phyloP scores from a whole-genome alignment of 2,329 filamentous ascomycete species.

The Verruconis gallopava region DNA sequence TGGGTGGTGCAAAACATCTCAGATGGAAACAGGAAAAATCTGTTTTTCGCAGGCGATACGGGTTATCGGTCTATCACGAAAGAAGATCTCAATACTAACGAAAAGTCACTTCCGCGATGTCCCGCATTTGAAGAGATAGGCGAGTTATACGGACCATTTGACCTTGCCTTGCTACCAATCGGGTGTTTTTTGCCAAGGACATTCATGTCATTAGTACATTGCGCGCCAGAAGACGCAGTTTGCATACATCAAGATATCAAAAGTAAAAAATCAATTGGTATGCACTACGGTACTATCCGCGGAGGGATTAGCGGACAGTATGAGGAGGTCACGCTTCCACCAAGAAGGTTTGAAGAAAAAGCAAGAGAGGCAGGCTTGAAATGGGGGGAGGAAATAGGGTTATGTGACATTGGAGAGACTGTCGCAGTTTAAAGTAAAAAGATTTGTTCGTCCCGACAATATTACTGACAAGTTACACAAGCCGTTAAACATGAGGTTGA shows the following conservation, averaged over 20 bases:
- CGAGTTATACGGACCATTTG: conserved; percentile 33
- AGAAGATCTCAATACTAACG: conserved; percentile 17
- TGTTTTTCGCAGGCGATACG: conserved; percentile 39
- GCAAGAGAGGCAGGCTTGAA: conserved; percentile 30
- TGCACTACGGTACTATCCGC: conserved; percentile 39
- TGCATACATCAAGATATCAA: conserved; percentile 34
- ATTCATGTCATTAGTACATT: conserved; percentile 33
- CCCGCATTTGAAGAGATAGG: conserved; percentile 31
- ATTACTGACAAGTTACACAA: too few species aligned
- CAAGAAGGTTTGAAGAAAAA: conserved; percentile 30
- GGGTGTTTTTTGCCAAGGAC: conserved; percentile 34
- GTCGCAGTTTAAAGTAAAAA: conserved; percentile 28
- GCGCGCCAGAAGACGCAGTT: conserved; percentile 34
- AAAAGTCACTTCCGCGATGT: conserved; percentile 28
- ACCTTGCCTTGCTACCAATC: conserved; percentile 36
- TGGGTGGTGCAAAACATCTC: conserved; percentile 27
- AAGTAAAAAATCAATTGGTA: conserved; percentile 36
- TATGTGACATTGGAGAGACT: conserved; percentile 36
- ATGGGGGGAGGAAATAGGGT: conserved; percentile 24
- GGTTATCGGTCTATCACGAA: conserved; percentile 30
- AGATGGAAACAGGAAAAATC: conserved; percentile 11
- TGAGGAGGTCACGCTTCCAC: conserved; percentile 37
- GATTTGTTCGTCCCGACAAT: too few species aligned
- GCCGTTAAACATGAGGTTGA: too few species aligned
- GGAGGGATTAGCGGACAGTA: conserved; percentile 32